Evolutionary conservation across 2,329 filamentous ascomycete genomes (phyloP).

Genomic region (Monilinia fructicola): DNA sequence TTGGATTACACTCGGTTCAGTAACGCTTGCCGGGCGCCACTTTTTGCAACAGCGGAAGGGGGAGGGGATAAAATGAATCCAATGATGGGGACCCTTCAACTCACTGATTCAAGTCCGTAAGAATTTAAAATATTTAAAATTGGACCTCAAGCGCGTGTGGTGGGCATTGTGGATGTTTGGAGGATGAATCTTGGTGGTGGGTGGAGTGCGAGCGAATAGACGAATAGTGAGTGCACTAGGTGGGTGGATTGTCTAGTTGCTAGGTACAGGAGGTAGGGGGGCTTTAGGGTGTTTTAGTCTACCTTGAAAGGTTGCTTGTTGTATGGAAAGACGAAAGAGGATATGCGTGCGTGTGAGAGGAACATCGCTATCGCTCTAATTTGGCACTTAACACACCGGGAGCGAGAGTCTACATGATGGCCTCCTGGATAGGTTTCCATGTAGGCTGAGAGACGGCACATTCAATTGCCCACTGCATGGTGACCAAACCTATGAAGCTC

Average conservation of each 20-base stretch:
- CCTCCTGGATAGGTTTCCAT: not conserved
- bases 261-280: slow-evolving; percentile 20
- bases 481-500: not conserved
- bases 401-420: not conserved
- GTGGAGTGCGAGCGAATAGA: slow-evolving; percentile 3
- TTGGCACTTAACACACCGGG: not conserved
- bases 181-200: slow-evolving; percentile 11
- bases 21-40: slow-evolving; percentile 22
- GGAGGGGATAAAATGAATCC: slow-evolving; percentile 17
- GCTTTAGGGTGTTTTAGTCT: slow-evolving; percentile 1
- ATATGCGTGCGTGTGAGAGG: not conserved
- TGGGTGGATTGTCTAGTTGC: slow-evolving; percentile 12
- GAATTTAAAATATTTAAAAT: slow-evolving; percentile 17
- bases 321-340: slow-evolving; percentile 11
- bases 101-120: slow-evolving; percentile 11
- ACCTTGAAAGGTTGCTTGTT: not conserved
- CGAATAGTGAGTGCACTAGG: not conserved
- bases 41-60: slow-evolving; percentile 12
- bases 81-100: slow-evolving; percentile 2
- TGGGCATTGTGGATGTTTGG: slow-evolving; percentile 20
- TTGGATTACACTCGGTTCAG: slow-evolving; percentile 16
- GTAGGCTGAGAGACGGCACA: not conserved
- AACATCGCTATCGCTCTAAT: slow-evolving; percentile 7
- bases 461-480: not conserved
- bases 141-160: slow-evolving; percentile 21